Evolutionary conservation across 768 basidiomycete genomes (phyloP).

Genomic region (Auricularia sp.): DNA sequence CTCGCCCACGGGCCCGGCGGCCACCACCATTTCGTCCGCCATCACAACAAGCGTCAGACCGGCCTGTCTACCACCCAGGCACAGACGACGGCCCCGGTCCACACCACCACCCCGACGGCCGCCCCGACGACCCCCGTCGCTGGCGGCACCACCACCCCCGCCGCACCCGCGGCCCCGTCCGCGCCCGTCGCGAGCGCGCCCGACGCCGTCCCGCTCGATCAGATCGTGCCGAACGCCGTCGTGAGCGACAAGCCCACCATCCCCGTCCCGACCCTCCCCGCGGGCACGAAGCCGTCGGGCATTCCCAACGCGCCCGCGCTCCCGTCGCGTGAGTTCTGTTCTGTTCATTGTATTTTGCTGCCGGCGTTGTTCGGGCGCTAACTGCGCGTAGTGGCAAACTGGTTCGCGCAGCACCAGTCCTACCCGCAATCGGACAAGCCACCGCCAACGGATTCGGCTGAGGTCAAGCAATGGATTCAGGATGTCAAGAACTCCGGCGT

Average conservation of each 20-base stretch:
- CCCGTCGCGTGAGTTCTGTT: not conserved
- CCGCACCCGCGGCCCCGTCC: not conserved
- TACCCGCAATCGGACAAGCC: constrained; percentile 6
- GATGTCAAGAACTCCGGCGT: constrained; percentile 30
- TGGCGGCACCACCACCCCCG: not conserved
- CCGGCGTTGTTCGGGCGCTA: not conserved
- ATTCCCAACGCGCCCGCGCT: not conserved
- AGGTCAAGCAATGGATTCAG: constrained; percentile 4
- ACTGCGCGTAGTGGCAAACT: not conserved
- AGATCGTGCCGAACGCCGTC: not conserved
- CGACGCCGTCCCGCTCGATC: not conserved
- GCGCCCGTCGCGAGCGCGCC: not conserved
- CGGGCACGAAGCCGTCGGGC: not conserved
- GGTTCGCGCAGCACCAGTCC: not conserved
- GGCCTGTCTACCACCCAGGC: not conserved
- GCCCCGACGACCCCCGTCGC: not conserved
- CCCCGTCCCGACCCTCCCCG: not conserved
- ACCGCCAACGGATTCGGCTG: constrained; percentile 3
- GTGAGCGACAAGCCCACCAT: not conserved
- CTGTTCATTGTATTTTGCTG: not conserved
- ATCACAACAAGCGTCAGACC: not conserved
- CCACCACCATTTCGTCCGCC: not conserved
- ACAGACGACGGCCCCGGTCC: not conserved
- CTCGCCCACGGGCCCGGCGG: not conserved
- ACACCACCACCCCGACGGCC: not conserved